A percentile compares a stretch with the other conserved stretches of the same genome.
Conservation (phyloP, 768 basidiomycete species). For the Leccinum truebloodii region DNA sequence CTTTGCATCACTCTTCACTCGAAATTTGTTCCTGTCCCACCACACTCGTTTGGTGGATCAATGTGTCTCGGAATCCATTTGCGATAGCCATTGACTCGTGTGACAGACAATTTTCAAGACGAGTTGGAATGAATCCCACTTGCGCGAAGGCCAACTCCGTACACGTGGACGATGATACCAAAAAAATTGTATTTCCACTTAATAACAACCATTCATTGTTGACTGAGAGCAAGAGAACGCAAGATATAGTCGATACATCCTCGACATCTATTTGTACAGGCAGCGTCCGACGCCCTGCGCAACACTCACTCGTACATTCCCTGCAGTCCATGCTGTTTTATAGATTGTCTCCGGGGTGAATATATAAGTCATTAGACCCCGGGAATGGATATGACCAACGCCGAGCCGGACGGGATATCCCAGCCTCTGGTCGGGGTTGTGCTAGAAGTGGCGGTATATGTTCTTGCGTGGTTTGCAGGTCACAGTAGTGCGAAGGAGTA, state of each 20-base stretch:
- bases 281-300: neutral
- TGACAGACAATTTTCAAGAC: neutral
- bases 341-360: neutral
- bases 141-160: neutral
- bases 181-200: neutral
- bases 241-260: neutral
- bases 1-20: neutral
- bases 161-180: neutral
- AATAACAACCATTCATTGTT: no score
- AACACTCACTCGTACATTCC: neutral
- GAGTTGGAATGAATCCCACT: neutral
- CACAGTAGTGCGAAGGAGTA: conserved; percentile 71
- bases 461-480: conserved; percentile 63
- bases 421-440: conserved; percentile 22
- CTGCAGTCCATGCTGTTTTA: neutral
- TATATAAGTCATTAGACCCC: neutral
- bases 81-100: neutral
- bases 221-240: neutral
- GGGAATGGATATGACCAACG: neutral
- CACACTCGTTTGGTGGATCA: neutral
- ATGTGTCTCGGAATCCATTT: neutral
- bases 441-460: conserved; percentile 37
- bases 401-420: neutral
- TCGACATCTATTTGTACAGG: neutral
- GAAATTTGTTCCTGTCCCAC: neutral